A percentile compares a stretch with the other conserved stretches of the same genome.
Evolutionary conservation across 495 filamentous ascomycete genomes (phyloP).

Genomic region (Staphylotrichum longicolle): DNA sequence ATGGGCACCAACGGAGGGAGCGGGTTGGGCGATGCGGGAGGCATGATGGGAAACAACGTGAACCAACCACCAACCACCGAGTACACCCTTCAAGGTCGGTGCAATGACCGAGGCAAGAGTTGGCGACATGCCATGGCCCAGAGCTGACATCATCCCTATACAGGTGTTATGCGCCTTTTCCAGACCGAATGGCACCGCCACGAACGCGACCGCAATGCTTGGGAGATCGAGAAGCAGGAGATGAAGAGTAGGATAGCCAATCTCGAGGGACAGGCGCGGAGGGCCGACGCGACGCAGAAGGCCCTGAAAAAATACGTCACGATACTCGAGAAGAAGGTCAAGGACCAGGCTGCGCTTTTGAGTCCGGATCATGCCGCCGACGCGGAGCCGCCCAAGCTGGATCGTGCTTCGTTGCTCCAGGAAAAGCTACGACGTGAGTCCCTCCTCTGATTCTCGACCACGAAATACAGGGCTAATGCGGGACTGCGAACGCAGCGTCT

Average conservation of each 20-base stretch:
- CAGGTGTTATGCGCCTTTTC: slow-evolving; percentile 98
- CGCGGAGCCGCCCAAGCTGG: slow-evolving; percentile 38
- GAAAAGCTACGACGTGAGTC: slow-evolving; percentile 48
- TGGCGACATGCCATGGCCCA: background rate
- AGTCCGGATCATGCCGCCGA: slow-evolving; percentile 37
- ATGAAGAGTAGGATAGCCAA: slow-evolving; percentile 99
- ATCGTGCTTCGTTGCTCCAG: slow-evolving; percentile 46
- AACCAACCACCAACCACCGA: slow-evolving; percentile 84
- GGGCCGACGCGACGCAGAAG: slow-evolving; percentile 81
- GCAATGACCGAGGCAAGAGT: background rate
- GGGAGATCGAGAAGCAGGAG: slow-evolving; percentile 98
- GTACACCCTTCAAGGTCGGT: slow-evolving; percentile 91
- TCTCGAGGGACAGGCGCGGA: slow-evolving; percentile 83
- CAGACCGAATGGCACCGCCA: slow-evolving; percentile 99
- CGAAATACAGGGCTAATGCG: background rate
- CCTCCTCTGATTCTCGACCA: background rate
- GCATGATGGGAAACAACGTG: slow-evolving; percentile 43
- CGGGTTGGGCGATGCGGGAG: slow-evolving; percentile 46
- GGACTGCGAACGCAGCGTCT: slow-evolving; percentile 23
- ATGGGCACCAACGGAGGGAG: slow-evolving; percentile 65
- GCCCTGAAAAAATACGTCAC: slow-evolving; percentile 83
- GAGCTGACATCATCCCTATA: slow-evolving; percentile 17
- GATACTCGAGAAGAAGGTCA: slow-evolving; percentile 86
- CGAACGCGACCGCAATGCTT: slow-evolving; percentile 95
- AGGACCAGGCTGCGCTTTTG: slow-evolving; percentile 58